Evolutionary conservation across 176 grass and related monocot species (phyloP), one percentile per base, ranked within the genome.

Genomic region (Carex parvula): DNA sequence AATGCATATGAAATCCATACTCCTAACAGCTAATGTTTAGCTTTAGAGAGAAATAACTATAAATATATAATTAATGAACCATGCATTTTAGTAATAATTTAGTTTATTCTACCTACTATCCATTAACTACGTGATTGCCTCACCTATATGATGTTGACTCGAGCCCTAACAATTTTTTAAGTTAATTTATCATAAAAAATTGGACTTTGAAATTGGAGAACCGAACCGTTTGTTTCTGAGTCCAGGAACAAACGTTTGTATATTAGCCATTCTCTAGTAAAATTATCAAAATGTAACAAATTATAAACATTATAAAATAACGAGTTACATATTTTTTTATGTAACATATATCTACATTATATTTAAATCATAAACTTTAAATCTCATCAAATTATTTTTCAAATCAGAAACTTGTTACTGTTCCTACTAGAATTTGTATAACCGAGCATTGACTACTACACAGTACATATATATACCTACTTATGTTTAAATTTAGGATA

Each of bases 41-140:
- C n/a, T 82, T 66, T 82, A 67, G 16, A 67, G 3, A 46, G 3
- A 41, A 63, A 60, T 30, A 83, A 55, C 20, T 82, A 44, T 63
- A 82, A 29, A 13, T 26, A 48, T 82, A 54, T 83, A 33, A 24
- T 21, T 83, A 33, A 24, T 21, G 61, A 29, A 62, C 80, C 80
- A 83, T 83, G 80, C 80, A 83, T 68, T 32, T 30, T 67, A 83
- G 60, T 65, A 33, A 32, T 65, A 33, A 32, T 35, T 37, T 80
- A 61, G 18, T 80, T 56, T 56, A 80, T 82, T 29, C 14, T 52
- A 64, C 80, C 29, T 66, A 29, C 56, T 50, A 84, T 6, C 37
- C 75, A 22, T 53, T 83, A 76, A 20, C 65, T 85, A 94, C 89
- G 85, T 94, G 92, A 73, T 83, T 42, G 80, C 89, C 92, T 91